Conservation (phyloP, 176 grass and related monocot genomes). For the Thinopyrum elongatum region DNA sequence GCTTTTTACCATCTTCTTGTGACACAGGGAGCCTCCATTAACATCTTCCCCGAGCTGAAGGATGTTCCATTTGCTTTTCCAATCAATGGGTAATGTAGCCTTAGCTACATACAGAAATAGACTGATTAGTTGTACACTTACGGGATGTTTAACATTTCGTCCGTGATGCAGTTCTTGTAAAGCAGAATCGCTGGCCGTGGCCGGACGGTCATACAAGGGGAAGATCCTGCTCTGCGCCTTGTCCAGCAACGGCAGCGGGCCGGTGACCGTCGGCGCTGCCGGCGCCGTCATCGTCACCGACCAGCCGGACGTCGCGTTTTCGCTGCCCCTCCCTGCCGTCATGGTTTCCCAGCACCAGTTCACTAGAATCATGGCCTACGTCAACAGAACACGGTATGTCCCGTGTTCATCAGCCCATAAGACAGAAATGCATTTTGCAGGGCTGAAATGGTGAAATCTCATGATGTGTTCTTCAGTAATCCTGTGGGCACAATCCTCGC, state of each 20-base stretch:
- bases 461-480: conserved; percentile 16
- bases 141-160: not conserved
- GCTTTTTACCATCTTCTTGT: not conserved
- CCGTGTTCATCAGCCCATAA: not conserved
- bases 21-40: conserved; percentile 4
- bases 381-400: conserved; percentile 15
- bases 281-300: not conserved
- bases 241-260: not conserved
- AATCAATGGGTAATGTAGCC: not conserved
- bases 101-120: not conserved
- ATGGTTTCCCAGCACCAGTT: not conserved
- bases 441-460: not conserved
- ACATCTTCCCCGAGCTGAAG: not conserved
- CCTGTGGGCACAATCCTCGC: conserved; percentile 35
- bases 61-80: not conserved
- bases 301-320: not conserved
- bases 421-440: not conserved
- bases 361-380: conserved; percentile 6
- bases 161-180: conserved; percentile 14
- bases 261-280: not conserved
- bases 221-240: conserved; percentile 18
- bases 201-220: conserved; percentile 9
- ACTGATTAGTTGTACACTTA: not conserved
- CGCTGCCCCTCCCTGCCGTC: not conserved
- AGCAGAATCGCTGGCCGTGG: not conserved